Evolutionary conservation across 495 filamentous ascomycete genomes (phyloP).

Genomic region (Tuber magnatum): DNA sequence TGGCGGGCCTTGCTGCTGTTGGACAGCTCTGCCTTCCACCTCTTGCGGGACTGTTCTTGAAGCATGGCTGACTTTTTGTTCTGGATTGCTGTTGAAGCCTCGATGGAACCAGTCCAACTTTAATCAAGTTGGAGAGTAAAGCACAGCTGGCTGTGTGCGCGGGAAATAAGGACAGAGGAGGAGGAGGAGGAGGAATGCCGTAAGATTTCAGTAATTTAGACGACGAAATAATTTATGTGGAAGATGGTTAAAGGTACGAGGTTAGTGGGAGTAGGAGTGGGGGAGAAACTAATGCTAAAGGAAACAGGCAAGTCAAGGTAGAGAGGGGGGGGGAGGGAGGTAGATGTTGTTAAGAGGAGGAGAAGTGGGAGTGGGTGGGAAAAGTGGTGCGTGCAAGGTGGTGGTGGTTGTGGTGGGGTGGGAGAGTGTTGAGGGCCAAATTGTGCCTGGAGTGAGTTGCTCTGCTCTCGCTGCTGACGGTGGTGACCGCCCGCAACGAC

Average conservation of each 20-base stretch:
- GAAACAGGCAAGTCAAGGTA: slow-evolving; percentile 28
- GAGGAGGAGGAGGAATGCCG: slow-evolving; percentile 20
- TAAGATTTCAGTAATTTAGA: slow-evolving; percentile 7
- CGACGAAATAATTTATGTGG: not conserved
- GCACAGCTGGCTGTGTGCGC: not conserved
- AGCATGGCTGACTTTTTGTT: slow-evolving; percentile 27
- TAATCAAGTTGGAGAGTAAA: not conserved
- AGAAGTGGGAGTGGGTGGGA: slow-evolving; percentile 22
- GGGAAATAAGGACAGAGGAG: slow-evolving; percentile 7
- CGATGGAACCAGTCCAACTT: not conserved
- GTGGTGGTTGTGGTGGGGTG: slow-evolving; percentile 24
- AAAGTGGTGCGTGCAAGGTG: slow-evolving; percentile 6
- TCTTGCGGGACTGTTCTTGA: slow-evolving; percentile 34
- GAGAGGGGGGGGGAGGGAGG: slow-evolving; percentile 19
- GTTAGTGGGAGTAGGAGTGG: not conserved
- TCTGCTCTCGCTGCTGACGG: not conserved
- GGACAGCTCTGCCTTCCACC: slow-evolving; percentile 32
- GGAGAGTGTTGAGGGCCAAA: slow-evolving; percentile 8
- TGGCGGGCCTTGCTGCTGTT: slow-evolving; percentile 27
- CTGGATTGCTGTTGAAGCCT: slow-evolving; percentile 2
- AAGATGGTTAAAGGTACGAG: not conserved
- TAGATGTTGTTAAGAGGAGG: slow-evolving; percentile 19
- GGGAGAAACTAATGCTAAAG: not conserved
- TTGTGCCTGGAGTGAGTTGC: not conserved
- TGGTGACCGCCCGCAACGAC: not conserved